Base-by-base conservation (phyloP, 164 flowering plant species). In the Echeveria elegans region DNA sequence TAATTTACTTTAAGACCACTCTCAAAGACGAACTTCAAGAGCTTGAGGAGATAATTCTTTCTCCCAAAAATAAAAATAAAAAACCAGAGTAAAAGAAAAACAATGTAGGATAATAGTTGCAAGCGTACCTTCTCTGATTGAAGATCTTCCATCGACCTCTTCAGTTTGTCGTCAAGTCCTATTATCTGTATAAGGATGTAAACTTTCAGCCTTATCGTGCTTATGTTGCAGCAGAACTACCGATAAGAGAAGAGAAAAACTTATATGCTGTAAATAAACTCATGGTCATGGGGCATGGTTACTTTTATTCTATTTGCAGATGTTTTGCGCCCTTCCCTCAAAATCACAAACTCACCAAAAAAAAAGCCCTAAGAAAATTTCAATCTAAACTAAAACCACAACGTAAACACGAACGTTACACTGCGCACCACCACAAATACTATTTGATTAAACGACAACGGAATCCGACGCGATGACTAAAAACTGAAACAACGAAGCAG, bases 121-220 rank as follows among this genome's bases (percentile, higher is more conserved):
- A 50, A 70, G 36, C 72, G 76, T 87, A 95, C 99, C 99, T 92
- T 95, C 74, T 92, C 97, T 66, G 67, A 73, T 72, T 88, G 96
- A 68, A 92, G 92, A 74, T 89, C 90, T 84, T 77, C 71, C 75
- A 73, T 81, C 83, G 59, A 67, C n/a, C 75, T 79, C 74, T 68
- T 82, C 32, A 76, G 65, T 73, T 84, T 94, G 34, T 66, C 72
- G 74, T 90, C 94, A 75, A 95, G 83, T 72, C 79, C 97, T 19
- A 80, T 74, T 78, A 72, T 85, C 99, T 95, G 83, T 66, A 66
- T 66, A 75, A 79, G 66, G 76, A 37, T 53, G 38, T 14, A 36
- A 28, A 23, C 59, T 14, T 62, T 58, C 34, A 72, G 34, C 31
- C 12, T 53, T 19, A 59, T 47, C 29, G 11, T 43, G 72, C 58